phyloP scores from a whole-genome alignment of 176 grass and related monocot genomes.

The Triticum turgidum region DNA sequence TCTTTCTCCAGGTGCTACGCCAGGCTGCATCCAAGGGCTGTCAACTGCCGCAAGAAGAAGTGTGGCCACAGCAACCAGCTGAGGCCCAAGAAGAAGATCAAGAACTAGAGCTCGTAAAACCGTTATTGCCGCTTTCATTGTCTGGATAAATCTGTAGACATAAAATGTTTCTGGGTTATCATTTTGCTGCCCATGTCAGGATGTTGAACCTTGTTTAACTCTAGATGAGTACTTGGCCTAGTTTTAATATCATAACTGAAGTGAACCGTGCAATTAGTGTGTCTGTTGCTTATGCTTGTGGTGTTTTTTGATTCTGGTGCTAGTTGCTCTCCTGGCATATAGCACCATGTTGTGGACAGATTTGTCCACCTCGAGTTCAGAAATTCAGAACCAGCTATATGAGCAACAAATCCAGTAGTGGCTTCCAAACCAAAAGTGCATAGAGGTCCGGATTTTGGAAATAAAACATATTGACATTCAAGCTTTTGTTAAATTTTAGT shows the following conservation, averaged over 20 bases:
- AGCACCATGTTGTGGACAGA: too few species aligned
- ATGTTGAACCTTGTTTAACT: constrained; percentile 9
- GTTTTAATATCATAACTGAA: not conserved
- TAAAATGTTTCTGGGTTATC: not conserved
- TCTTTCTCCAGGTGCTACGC: constrained; percentile 64
- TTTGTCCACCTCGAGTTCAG: too few species aligned
- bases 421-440: too few species aligned
- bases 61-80: constrained; percentile 98
- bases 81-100: constrained; percentile 99
- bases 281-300: too few species aligned
- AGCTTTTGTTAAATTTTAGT: too few species aligned
- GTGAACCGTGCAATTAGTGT: too few species aligned
- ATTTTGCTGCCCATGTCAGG: not conserved
- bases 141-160: not conserved
- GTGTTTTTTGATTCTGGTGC: too few species aligned
- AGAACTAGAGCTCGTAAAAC: constrained; percentile 32
- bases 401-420: too few species aligned
- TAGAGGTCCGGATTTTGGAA: too few species aligned
- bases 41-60: constrained; percentile 98
- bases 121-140: not conserved
- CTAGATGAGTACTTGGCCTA: not conserved
- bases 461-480: too few species aligned
- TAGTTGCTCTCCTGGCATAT: too few species aligned
- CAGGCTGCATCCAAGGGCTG: constrained; percentile 84
- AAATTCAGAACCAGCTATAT: too few species aligned